phyloP scores from a whole-genome alignment of 345 rosid genomes.

The Eucalyptus sp. region DNA sequence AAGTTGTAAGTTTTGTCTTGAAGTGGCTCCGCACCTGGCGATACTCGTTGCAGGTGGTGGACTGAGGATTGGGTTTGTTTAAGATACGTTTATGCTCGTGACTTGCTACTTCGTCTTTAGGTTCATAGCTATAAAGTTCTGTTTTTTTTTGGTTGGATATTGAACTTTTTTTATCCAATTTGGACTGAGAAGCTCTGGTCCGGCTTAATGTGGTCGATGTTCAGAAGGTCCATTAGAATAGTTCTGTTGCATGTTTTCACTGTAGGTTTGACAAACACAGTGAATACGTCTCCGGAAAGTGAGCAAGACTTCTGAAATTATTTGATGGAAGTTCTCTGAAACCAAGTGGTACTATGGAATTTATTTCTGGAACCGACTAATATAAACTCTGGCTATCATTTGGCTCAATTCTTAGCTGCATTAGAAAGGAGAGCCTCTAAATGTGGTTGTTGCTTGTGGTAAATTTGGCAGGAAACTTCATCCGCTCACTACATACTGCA shows the following conservation, averaged over 20 bases:
- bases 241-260: background rate
- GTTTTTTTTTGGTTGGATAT: background rate
- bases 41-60: background rate
- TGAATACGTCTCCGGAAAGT: background rate
- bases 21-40: background rate
- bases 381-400: background rate
- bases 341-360: background rate
- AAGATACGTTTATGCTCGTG: background rate
- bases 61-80: background rate
- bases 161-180: background rate
- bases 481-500: slow-evolving; percentile 34
- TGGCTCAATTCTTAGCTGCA: background rate
- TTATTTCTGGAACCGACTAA: background rate
- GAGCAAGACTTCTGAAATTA: background rate
- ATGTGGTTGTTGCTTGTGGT: background rate
- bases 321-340: background rate
- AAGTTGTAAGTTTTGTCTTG: background rate
- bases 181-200: background rate
- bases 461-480: slow-evolving; percentile 23
- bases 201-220: background rate
- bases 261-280: background rate
- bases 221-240: background rate
- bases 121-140: background rate
- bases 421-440: background rate
- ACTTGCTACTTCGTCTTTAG: background rate